These are phyloP conservation scores for Scleroderma citrinum DNA, from an alignment of 768 basidiomycete genomes.

Conservation along the genomic window DNA sequence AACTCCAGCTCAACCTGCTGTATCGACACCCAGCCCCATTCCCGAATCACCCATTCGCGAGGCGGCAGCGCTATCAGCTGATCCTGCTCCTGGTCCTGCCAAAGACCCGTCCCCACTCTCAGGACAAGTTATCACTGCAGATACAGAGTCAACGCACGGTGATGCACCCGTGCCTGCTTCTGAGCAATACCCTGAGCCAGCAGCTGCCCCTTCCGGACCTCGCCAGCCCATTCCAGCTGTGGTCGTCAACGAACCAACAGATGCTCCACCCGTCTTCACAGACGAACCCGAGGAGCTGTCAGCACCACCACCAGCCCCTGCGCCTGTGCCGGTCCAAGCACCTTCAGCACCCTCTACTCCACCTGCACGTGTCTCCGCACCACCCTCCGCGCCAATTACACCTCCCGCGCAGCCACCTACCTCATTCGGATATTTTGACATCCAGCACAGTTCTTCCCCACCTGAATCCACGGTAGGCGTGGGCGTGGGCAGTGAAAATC, in stretches of 20 bases:
- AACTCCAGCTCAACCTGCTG: conserved; percentile 23
- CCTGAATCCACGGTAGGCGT: conserved; percentile 7
- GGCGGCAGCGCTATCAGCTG: conserved; percentile 36
- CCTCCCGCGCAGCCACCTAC: conserved; percentile 7
- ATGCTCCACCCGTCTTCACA: conserved; percentile 42
- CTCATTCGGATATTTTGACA: conserved; percentile 17
- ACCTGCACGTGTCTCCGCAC: conserved; percentile 14
- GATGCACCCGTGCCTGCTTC: conserved; percentile 15
- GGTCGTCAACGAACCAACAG: conserved; percentile 10
- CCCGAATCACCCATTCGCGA: conserved; percentile 64
- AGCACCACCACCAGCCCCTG: conserved; percentile 1
- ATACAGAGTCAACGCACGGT: conserved; percentile 10
- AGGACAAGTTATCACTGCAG: conserved; percentile 21
- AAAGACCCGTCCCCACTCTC: conserved; percentile 41
- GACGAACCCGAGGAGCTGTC: conserved; percentile 40
- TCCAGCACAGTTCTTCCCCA: conserved; percentile 22
- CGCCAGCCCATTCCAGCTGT: conserved; percentile 9
- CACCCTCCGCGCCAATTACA: conserved; percentile 9
- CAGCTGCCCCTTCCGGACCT: conserved; percentile 4
- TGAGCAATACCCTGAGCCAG: conserved; percentile 12
- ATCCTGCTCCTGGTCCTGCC: conserved; percentile 16
- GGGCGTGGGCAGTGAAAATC: conserved; percentile 13
- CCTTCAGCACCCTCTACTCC: conserved; percentile 12
- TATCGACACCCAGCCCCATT: conserved; percentile 53
- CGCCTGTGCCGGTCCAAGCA: conserved; percentile 10